Percentiles rank a stretch among this genome's conserved stretches.
These are phyloP conservation scores for Rhododendron kiyosumense DNA, from an alignment of 148 eudicot genomes.

Conservation along the genomic window DNA sequence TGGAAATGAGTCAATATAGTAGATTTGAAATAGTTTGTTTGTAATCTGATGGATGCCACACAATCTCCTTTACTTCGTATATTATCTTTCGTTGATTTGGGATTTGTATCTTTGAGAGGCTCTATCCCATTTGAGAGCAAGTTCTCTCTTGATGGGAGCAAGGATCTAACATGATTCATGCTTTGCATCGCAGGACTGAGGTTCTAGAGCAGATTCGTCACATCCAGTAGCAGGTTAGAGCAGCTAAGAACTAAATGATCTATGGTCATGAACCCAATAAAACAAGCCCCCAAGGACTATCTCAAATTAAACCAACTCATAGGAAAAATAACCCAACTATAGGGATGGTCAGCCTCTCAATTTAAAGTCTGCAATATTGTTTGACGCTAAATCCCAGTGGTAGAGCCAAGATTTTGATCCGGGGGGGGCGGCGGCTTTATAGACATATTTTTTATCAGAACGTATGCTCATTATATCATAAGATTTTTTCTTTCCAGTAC, in stretches of 20 bases:
- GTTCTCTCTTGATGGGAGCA: neutral
- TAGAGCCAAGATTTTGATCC: no score
- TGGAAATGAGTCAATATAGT: neutral
- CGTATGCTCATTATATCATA: no score
- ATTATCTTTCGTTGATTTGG: neutral
- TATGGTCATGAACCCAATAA: neutral
- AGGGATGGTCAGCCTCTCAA: neutral
- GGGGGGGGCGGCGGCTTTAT: no score
- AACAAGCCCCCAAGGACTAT: neutral
- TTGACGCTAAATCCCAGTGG: neutral
- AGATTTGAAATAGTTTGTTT: neutral
- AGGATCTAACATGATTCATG: neutral
- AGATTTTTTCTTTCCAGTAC: no score
- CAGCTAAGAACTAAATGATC: neutral
- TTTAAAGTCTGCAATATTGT: neutral
- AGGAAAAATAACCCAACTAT: neutral
- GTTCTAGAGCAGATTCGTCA: neutral
- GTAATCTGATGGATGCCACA: neutral
- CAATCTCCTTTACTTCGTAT: neutral
- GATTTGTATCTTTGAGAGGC: neutral
- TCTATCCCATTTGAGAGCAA: neutral
- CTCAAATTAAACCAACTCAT: neutral
- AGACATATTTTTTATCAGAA: no score
- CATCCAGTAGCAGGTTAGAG: neutral
- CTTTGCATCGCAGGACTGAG: neutral